A percentile compares a stretch with the other conserved stretches of the same genome.
Conservation (phyloP, 2,329 filamentous ascomycete species). For the Trichoderma endophyticum region DNA sequence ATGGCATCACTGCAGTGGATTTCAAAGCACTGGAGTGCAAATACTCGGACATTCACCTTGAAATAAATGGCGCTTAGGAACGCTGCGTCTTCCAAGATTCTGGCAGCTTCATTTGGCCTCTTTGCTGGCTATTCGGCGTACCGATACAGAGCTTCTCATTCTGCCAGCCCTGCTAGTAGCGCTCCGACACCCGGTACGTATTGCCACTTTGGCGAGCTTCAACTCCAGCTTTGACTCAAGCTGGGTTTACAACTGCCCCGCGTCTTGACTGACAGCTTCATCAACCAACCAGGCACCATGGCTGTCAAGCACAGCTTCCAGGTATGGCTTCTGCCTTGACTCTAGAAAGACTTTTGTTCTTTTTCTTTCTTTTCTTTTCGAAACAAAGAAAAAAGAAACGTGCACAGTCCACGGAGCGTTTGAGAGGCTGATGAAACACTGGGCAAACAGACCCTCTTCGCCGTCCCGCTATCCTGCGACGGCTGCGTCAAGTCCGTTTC, state of each 20-base stretch:
- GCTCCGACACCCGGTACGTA: neutral
- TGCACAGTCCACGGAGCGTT: conserved; percentile 5
- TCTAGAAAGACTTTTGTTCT: neutral
- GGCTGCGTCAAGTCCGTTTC: conserved; percentile 85
- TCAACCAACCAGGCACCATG: conserved; percentile 36
- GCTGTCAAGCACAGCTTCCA: conserved; percentile 45
- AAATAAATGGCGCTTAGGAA: conserved; percentile 19
- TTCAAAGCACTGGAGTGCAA: conserved; percentile 18
- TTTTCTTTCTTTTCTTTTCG: neutral
- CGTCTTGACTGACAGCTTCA: conserved; percentile 2
- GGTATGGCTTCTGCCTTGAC: conserved; percentile 32
- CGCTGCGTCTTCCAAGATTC: conserved; percentile 25
- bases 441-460: conserved; percentile 75
- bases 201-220: neutral
- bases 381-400: conserved; percentile 2
- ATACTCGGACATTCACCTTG: neutral
- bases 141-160: conserved; percentile 26
- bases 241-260: neutral
- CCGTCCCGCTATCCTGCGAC: conserved; percentile 90
- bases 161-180: neutral
- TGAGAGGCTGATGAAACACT: conserved; percentile 35
- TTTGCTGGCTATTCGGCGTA: conserved; percentile 31
- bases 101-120: conserved; percentile 30
- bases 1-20: conserved; percentile 18
- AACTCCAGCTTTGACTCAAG: neutral